Percentiles rank a stretch among this genome's conserved stretches.
These are phyloP conservation scores for Penicillium sp. DNA, from an alignment of 2,329 filamentous ascomycete genomes.

Conservation along the genomic window DNA sequence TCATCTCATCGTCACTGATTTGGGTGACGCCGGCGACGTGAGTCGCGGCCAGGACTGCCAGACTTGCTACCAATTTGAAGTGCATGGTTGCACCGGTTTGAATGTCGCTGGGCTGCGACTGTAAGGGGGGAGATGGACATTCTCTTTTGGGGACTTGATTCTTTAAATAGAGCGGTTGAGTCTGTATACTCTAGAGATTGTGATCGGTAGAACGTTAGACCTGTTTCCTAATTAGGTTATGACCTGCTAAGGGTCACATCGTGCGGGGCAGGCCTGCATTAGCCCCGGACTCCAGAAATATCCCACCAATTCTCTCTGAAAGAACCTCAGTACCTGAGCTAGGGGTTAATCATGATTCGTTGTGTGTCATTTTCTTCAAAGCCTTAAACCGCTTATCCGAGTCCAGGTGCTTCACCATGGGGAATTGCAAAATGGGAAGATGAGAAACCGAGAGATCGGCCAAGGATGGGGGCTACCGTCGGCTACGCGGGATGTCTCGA, in stretches of 20 bases:
- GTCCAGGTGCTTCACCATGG: too few relatives aligned
- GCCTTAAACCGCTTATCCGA: too few relatives aligned
- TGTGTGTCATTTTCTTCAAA: too few relatives aligned
- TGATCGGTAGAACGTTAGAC: background rate
- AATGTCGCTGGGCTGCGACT: background rate
- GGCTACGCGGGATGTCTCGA: too few relatives aligned
- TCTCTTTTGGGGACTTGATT: too few relatives aligned
- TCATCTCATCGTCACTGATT: slow-evolving; percentile 34
- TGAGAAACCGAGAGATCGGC: too few relatives aligned
- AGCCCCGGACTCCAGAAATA: slow-evolving; percentile 4
- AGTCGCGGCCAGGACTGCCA: slow-evolving; percentile 15
- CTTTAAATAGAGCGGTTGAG: background rate
- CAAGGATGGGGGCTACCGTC: too few relatives aligned
- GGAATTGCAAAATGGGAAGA: too few relatives aligned
- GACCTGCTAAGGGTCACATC: slow-evolving; percentile 19
- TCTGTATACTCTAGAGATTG: background rate
- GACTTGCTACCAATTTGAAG: slow-evolving; percentile 1
- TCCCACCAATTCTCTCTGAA: background rate
- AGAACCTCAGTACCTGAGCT: background rate
- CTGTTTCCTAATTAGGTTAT: slow-evolving; percentile 11
- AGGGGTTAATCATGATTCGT: too few relatives aligned
- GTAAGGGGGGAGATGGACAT: background rate
- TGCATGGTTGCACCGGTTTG: background rate
- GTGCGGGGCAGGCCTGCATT: slow-evolving; percentile 2
- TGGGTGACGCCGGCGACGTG: slow-evolving; percentile 24